phyloP scores from a whole-genome alignment of 2,329 filamentous ascomycete species.

The Balansia obtecta region DNA sequence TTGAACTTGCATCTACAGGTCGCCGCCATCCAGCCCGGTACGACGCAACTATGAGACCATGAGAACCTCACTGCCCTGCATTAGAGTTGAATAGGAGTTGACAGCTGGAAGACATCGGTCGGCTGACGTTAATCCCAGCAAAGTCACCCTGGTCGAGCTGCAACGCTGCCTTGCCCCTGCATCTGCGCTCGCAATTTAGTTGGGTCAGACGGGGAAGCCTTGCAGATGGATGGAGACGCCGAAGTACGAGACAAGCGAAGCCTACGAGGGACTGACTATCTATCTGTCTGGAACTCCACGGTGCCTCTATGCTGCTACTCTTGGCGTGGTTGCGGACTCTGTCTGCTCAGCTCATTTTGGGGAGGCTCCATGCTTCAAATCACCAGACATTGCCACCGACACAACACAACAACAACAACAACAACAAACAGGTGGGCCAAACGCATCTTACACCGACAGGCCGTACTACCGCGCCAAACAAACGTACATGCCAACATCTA shows the following conservation, averaged over 20 bases:
- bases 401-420: no score
- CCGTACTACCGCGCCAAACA: no score
- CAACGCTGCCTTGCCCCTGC: neutral
- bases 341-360: neutral
- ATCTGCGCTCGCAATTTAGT: neutral
- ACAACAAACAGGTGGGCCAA: neutral
- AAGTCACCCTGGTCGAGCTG: neutral
- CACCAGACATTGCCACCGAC: no score
- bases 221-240: neutral
- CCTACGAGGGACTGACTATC: no score
- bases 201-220: neutral
- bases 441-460: neutral
- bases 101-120: neutral
- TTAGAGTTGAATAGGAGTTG: neutral
- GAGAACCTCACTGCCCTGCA: neutral
- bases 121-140: neutral
- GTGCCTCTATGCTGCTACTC: no score
- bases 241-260: no score
- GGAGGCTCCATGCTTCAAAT: no score
- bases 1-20: neutral
- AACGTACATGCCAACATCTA: neutral
- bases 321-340: no score
- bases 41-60: neutral
- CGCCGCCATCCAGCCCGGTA: neutral
- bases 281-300: no score